Percentiles rank a stretch among this genome's conserved stretches.
Conservation (phyloP, 2,329 filamentous ascomycete genomes). For the Xylariales sp. region DNA sequence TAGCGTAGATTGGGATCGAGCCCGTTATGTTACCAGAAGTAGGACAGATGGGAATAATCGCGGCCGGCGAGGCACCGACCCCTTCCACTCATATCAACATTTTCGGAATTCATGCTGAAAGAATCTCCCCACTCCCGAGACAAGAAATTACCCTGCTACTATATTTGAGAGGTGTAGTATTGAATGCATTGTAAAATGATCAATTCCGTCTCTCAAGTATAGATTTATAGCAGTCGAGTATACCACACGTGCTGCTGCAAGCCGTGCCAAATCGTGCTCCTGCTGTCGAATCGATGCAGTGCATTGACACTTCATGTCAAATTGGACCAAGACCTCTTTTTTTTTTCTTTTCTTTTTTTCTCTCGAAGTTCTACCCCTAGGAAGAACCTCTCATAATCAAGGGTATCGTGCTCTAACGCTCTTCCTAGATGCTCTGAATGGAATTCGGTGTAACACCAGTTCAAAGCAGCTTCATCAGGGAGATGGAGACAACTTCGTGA, state of each 20-base stretch:
- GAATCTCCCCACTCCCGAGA: slow-evolving; percentile 1
- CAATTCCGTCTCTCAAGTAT: slow-evolving; percentile 15
- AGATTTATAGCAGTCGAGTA: slow-evolving; percentile 25
- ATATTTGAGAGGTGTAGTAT: slow-evolving; percentile 14
- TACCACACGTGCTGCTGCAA: slow-evolving; percentile 28
- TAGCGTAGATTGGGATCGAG: slow-evolving; percentile 5
- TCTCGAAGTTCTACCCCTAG: background rate
- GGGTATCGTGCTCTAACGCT: slow-evolving; percentile 37
- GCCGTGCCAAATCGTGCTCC: slow-evolving; percentile 44
- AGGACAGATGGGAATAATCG: slow-evolving; percentile 5
- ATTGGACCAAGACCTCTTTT: slow-evolving; percentile 23
- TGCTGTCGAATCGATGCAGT: slow-evolving; percentile 51
- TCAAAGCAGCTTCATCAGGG: slow-evolving; percentile 23
- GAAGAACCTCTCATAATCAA: slow-evolving; percentile 27
- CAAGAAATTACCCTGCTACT: slow-evolving; percentile 15
- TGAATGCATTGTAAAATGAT: slow-evolving; percentile 20
- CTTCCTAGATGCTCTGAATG: slow-evolving; percentile 26
- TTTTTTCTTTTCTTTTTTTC: background rate
- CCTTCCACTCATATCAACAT: slow-evolving; percentile 1
- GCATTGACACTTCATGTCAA: slow-evolving; percentile 40
- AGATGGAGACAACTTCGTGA: slow-evolving; percentile 14
- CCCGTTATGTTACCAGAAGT: slow-evolving; percentile 4
- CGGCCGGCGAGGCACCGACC: slow-evolving; percentile 7
- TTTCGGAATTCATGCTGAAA: slow-evolving; percentile 4
- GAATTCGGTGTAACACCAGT: slow-evolving; percentile 18